Evolutionary conservation across 2,329 filamentous ascomycete species (phyloP), one percentile per base, ranked within the genome.

Genomic region (Pseudogymnoascus sp.): DNA sequence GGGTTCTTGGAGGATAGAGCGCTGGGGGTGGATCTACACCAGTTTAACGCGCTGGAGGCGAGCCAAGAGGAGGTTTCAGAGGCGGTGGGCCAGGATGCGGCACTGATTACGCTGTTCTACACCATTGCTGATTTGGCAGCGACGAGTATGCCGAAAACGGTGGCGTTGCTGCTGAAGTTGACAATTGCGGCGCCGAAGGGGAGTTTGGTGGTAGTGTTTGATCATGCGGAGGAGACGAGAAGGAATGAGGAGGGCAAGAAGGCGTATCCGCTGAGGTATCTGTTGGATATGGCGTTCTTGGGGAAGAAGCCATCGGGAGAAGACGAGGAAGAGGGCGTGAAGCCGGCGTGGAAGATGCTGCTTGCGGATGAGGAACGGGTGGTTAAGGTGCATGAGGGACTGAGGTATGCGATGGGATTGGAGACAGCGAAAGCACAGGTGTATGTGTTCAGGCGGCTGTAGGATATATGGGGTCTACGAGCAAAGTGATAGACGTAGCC

Each of bases 401-500:
- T 97, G 66, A 78, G 79, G 40, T 97, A 97, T 75, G 88, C 92
- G 5, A 91, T 97, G 68, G 82, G 85, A 58, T 75, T 97, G 71
- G 93, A 97, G 77, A 90, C 96, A 71, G 96, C 97, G 92, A 85
- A 92, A 54, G 96, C 93, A 74, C 93, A 97, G 74, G 79, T 96
- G 68, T 92, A 97, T 76, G 71, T 97, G 15, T 97, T 96, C 71
- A 74, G 76, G 61, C 74, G 77, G 64, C 54, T 76, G 33, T 59
- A 59, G 24, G n/a, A 33, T 17, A 17, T 2, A 3, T 3, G 7
- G 17, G 21, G 17, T 13, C 3, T 44, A 44, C 13, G 29, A 39
- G 36, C n/a, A n/a, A n/a, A n/a, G n/a, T 50, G 26, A 17, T 31
- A 31, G 5, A 33, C 10, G 9, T 33, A 17, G 44, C 10, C 8